Percentiles rank a stretch among this genome's conserved stretches.
Conservation (phyloP, 306 rosid species). For the Fragaria nilgerrensis region DNA sequence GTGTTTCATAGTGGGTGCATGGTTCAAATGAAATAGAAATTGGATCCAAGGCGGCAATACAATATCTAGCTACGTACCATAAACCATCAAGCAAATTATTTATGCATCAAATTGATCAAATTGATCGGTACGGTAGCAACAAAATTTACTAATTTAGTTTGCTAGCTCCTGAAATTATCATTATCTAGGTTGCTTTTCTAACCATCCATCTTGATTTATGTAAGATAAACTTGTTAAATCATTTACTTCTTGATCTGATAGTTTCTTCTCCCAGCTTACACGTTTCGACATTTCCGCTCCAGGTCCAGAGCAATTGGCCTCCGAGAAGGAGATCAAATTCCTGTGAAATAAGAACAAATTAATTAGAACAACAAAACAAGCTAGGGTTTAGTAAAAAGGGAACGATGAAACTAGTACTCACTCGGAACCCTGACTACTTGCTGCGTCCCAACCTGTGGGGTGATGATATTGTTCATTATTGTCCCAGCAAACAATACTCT, state of each 20-base stretch:
- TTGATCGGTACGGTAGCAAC: too few relatives aligned
- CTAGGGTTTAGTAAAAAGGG: too few relatives aligned
- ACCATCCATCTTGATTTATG: constrained; percentile 28
- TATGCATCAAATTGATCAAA: too few relatives aligned
- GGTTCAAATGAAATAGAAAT: too few relatives aligned
- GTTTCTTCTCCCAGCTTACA: constrained; percentile 20
- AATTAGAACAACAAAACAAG: background rate
- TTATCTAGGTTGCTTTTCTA: constrained; percentile 5
- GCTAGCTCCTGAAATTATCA: too few relatives aligned
- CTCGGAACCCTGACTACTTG: background rate
- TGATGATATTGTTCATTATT: background rate
- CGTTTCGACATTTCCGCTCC: constrained; percentile 12
- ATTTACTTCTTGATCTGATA: background rate
- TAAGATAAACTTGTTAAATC: background rate
- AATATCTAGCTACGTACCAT: too few relatives aligned
- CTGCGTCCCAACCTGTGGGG: constrained; percentile 6
- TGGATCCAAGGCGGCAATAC: too few relatives aligned
- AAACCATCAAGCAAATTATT: too few relatives aligned
- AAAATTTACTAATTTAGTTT: too few relatives aligned
- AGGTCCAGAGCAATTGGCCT: constrained; percentile 21
- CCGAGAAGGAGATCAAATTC: constrained; percentile 5
- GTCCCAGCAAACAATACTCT: constrained; percentile 18
- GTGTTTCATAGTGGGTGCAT: too few relatives aligned
- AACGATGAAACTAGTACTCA: background rate
- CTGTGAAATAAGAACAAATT: background rate